Base-by-base conservation (phyloP, 208 protist species). In the Phytomonas serpens region DNA sequence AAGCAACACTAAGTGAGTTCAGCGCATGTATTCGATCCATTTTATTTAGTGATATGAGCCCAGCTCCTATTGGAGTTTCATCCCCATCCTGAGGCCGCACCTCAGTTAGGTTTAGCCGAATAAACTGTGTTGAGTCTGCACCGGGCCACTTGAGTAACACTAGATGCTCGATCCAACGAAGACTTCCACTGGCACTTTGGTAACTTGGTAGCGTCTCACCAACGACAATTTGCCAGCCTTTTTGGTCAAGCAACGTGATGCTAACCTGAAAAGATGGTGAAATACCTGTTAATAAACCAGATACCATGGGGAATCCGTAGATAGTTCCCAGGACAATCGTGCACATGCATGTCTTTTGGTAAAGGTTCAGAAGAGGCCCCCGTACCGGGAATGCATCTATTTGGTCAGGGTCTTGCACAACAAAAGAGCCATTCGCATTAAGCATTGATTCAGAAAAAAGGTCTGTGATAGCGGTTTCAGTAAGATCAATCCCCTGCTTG, bases 81-180 rank as follows among this genome's bases (percentile, higher is more conserved):
- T 96, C 90, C 31, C 88, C 90, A 72, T 96, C 90, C 29, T 81
- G 74, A 10, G 85, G 80, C 0, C 87, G 79, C 29, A 96, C 90
- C 74, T 96, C 88, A n/a, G 80, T 93, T 47, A 96, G 81, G 64
- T 96, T 92, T 27, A 96, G 79, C n/a, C 90, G 90, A 66, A 89
- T 68, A 79, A 93, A 96, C 81, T 96, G 90, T 30, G 82, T 82
- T n/a, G 77, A 76, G 33, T 67, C 76, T 47, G 90, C 90, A 4
- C 90, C 90, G 14, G 90, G 90, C 88, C 88, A 93, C 77, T 96
- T 96, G 34, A 81, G 83, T 69, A 96, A 74, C 14, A 90, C 85
- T 38, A 96, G 81, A 69, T 92, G 71, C 78, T 96, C 88, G 37
- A 80, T 79, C 88, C 90, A 96, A 16, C 84, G 82, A 57, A 96